Percentiles rank a stretch among this genome's conserved stretches.
phyloP scores from a whole-genome alignment of 1,284 basidiomycete genomes.

The Puccinia hordei region DNA sequence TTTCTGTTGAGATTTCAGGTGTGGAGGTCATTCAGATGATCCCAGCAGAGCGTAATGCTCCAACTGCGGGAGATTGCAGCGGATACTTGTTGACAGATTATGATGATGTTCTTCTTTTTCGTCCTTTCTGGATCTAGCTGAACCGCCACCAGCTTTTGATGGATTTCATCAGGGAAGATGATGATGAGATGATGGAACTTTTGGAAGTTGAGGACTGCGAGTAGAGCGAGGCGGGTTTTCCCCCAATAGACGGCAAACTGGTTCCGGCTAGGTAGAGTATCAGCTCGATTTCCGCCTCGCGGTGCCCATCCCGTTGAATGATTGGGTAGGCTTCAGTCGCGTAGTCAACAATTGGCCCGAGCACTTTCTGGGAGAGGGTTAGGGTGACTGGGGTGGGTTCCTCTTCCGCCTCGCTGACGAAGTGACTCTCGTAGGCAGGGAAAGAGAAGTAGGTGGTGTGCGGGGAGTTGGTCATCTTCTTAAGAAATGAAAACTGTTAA shows the following conservation, averaged over 20 bases:
- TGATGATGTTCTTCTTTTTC: too few relatives aligned
- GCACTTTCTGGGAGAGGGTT: neutral
- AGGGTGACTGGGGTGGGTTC: neutral
- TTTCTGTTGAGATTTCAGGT: too few relatives aligned
- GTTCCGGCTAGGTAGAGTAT: neutral
- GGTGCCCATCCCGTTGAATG: neutral
- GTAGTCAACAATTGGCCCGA: neutral
- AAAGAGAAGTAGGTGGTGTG: constrained; percentile 8
- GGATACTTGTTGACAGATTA: too few relatives aligned
- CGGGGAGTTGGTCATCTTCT: neutral
- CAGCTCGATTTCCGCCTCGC: neutral
- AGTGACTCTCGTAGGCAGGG: constrained; percentile 21
- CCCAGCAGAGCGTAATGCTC: too few relatives aligned
- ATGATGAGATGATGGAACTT: neutral
- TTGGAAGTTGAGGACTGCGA: neutral
- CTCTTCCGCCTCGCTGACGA: neutral
- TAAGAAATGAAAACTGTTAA: neutral
- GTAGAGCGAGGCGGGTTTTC: neutral
- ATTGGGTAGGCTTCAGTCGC: neutral
- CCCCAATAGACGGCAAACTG: neutral
- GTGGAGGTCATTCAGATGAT: too few relatives aligned
- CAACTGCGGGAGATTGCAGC: too few relatives aligned
- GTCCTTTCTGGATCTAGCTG: neutral
- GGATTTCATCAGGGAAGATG: neutral
- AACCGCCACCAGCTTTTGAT: constrained; percentile 11